These are phyloP conservation scores for Coemansia sp. DNA, from an alignment of 371 early-diverging fungal species.

Conservation along the genomic window DNA sequence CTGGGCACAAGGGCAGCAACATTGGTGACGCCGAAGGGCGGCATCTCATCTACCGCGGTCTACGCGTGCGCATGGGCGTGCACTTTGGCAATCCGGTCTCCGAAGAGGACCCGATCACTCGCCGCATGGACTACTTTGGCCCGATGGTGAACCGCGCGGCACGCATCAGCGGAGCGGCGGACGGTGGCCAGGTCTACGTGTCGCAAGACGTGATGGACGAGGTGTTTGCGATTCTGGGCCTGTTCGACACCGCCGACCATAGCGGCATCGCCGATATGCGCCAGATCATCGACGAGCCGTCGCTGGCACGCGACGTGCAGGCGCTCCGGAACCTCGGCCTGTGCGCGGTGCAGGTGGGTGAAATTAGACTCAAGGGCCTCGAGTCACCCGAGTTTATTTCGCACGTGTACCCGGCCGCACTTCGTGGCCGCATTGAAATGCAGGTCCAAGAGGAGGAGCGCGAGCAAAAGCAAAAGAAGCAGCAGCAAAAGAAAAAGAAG, in stretches of 20 bases:
- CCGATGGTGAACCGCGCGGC: constrained; percentile 91
- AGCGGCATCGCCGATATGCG: constrained; percentile 48
- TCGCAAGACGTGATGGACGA: constrained; percentile 54
- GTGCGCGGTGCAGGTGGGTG: constrained; percentile 73
- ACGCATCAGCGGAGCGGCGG: constrained; percentile 83
- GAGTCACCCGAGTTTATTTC: constrained; percentile 88
- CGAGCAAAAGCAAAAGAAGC: constrained; percentile 22
- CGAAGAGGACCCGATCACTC: constrained; percentile 87
- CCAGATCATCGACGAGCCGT: constrained; percentile 48
- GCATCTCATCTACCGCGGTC: constrained; percentile 75
- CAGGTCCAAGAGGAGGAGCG: constrained; percentile 37
- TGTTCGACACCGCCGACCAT: constrained; percentile 48
- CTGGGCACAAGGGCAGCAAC: constrained; percentile 11
- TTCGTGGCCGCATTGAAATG: constrained; percentile 54
- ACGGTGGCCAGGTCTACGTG: constrained; percentile 87
- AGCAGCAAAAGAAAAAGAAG: constrained; percentile 26
- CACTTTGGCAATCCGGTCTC: constrained; percentile 91
- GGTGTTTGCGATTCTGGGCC: constrained; percentile 46
- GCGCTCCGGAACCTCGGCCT: constrained; percentile 72
- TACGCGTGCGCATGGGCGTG: constrained; percentile 95
- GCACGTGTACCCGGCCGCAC: constrained; percentile 65
- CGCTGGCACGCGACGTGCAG: constrained; percentile 59
- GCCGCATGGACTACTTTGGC: constrained; percentile 96
- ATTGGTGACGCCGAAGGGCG: constrained; percentile 29
- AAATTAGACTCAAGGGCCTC: constrained; percentile 80